phyloP scores from a whole-genome alignment of 257 asterid species.

The Echites panduratus region DNA sequence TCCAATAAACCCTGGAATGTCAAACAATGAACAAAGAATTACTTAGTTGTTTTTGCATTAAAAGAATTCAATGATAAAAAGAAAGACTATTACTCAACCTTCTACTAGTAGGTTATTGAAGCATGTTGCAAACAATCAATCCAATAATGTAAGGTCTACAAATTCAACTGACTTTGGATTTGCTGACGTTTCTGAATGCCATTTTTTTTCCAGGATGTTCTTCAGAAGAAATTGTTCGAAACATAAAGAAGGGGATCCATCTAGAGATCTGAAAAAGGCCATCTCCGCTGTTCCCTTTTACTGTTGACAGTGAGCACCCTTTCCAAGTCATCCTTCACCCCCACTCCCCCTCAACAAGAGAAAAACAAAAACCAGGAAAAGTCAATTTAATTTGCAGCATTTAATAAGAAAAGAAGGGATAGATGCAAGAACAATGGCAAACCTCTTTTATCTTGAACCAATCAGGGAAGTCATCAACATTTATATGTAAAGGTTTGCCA shows the following conservation, averaged over 20 bases:
- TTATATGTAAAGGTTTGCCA: too few species aligned
- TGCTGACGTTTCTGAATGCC: slow-evolving; percentile 19
- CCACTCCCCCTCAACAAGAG: too few species aligned
- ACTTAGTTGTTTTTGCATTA: neutral
- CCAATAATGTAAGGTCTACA: slow-evolving; percentile 66
- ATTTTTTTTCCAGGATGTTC: slow-evolving; percentile 34
- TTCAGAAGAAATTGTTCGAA: slow-evolving; percentile 81
- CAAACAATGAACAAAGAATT: slow-evolving; percentile 12
- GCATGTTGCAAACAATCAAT: slow-evolving; percentile 64
- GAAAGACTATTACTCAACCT: slow-evolving; percentile 44
- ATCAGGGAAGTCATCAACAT: too few species aligned
- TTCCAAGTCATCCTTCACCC: slow-evolving; percentile 60
- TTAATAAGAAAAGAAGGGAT: slow-evolving; percentile 10
- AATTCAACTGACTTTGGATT: slow-evolving; percentile 39
- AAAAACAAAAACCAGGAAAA: slow-evolving; percentile 16
- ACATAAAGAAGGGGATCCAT: slow-evolving; percentile 53
- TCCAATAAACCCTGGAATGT: slow-evolving; percentile 62
- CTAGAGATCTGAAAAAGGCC: slow-evolving; percentile 47
- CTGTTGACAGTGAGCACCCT: slow-evolving; percentile 49
- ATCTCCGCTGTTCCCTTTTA: slow-evolving; percentile 59
- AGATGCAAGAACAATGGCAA: slow-evolving; percentile 23
- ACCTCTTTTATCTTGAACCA: slow-evolving; percentile 90
- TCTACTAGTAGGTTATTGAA: slow-evolving; percentile 78
- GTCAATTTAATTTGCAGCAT: slow-evolving; percentile 18
- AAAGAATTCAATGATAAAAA: slow-evolving; percentile 9